Base-by-base conservation (phyloP, 2,329 filamentous ascomycete species). In the Diaporthe batatas region DNA sequence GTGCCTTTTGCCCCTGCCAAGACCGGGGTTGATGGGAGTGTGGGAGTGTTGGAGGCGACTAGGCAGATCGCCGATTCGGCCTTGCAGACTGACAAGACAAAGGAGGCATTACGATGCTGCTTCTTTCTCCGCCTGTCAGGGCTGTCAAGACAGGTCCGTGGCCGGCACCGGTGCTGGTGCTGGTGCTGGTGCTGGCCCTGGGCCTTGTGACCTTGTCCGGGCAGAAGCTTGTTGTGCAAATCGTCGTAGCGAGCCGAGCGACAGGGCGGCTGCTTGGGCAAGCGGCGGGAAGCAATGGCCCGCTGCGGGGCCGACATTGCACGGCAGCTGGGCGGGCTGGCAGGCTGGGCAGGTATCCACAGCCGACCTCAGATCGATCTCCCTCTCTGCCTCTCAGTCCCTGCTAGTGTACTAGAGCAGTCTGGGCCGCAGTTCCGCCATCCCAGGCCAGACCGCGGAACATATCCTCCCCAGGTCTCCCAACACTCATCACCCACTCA, bases 191-290 rank as follows among this genome's bases (percentile, higher is more conserved):
- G 36, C 34, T 18, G 68, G 12, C 67, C 58, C 39, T 42, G 39
- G 39, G 12, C 12, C 29, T 29, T 29, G 29, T 14, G 12, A 12
- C 39, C 39, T 42, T 16, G 39, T 42, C 39, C 39, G 6, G 34
- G 34, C 34, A 36, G 34, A 39, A 39, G 36, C 36, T 39, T 39
- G 36, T 12, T 12, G 36, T 39, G 36, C 39, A 23, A 72, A 25
- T 25, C 18, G 18, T 58, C 23, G 32, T 69, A 49, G 70, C 70
- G 59, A 71, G 59, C 59, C 70, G 70, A 29, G 29, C 29, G 29
- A n/a, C 16, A 25, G 21, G 44, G 59, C 49, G 54, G 29, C 59
- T 55, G n/a, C n/a, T n/a, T n/a, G 51, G 70, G 49, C 70, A 54
- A 44, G 51, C 57, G 49, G 51, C 51, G 70, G 59, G n/a, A 72